A percentile compares a stretch with the other conserved stretches of the same genome.
Evolutionary conservation across 768 basidiomycete genomes (phyloP).

Genomic region (Pseudohyphozyma bogoriensis): DNA sequence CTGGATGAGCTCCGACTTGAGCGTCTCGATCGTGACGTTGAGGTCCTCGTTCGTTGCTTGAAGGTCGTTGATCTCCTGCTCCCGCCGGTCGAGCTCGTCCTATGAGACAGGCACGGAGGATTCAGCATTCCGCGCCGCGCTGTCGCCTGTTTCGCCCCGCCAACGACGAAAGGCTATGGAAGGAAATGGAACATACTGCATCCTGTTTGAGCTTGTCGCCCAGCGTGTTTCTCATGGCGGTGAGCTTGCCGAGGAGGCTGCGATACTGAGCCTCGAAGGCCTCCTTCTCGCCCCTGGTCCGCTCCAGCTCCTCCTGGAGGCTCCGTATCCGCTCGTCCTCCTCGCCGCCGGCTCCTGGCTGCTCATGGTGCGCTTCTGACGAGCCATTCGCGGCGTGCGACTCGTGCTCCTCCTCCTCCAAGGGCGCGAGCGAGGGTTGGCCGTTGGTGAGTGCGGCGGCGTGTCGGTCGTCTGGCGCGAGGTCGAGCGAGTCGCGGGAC

Average conservation of each 20-base stretch:
- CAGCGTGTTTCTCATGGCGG: constrained; percentile 82
- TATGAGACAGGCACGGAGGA: constrained; percentile 39
- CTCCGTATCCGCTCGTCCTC: constrained; percentile 16
- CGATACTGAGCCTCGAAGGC: constrained; percentile 73
- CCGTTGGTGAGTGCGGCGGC: background rate
- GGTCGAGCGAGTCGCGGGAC: constrained; percentile 24
- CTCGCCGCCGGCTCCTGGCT: background rate
- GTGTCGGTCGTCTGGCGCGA: too few relatives aligned
- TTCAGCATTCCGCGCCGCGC: constrained; percentile 5
- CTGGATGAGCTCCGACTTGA: constrained; percentile 66
- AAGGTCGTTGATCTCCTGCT: constrained; percentile 69
- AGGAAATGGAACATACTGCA: constrained; percentile 54
- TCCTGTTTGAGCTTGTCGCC: constrained; percentile 93
- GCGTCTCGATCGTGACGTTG: constrained; percentile 57
- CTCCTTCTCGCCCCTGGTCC: constrained; percentile 76
- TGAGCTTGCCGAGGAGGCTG: constrained; percentile 74
- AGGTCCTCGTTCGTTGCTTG: constrained; percentile 69
- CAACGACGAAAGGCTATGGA: background rate
- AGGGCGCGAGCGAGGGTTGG: background rate
- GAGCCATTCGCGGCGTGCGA: background rate
- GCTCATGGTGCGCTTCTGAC: background rate
- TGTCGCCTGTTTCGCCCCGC: background rate
- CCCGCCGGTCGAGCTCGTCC: constrained; percentile 96
- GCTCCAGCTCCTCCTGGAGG: constrained; percentile 50
- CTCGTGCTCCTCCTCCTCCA: background rate